Evolutionary conservation across 2,329 filamentous ascomycete species (phyloP).

Genomic region (Pestalotiopsis sp.): DNA sequence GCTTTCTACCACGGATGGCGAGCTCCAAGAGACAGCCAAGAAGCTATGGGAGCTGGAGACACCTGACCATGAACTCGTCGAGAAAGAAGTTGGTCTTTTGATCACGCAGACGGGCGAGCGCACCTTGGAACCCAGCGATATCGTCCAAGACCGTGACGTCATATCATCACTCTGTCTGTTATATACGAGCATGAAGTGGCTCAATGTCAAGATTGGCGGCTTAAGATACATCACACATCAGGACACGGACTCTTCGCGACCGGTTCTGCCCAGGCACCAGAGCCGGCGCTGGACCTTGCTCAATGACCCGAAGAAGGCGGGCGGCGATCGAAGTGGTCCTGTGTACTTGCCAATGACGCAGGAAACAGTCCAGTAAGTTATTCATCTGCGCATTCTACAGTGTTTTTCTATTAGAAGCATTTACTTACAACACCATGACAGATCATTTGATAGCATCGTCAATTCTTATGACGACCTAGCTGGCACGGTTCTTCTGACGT

Average conservation of each 20-base stretch:
- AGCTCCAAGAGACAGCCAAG: constrained; percentile 72
- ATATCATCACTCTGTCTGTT: constrained; percentile 84
- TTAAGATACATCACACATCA: constrained; percentile 81
- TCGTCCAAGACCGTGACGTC: constrained; percentile 87
- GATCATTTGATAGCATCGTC: constrained; percentile 85
- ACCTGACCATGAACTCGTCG: constrained; percentile 58
- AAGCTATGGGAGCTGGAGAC: constrained; percentile 63
- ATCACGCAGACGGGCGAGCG: constrained; percentile 61
- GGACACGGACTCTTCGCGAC: constrained; percentile 66
- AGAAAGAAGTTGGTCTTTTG: constrained; percentile 63
- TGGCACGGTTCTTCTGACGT: constrained; percentile 75
- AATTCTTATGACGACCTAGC: constrained; percentile 82
- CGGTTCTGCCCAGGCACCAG: constrained; percentile 56
- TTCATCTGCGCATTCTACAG: background rate
- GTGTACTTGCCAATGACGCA: constrained; percentile 87
- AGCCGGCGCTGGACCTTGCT: constrained; percentile 84
- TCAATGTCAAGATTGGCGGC: constrained; percentile 79
- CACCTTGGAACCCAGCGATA: constrained; percentile 74
- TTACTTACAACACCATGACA: constrained; percentile 32
- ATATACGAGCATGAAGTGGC: constrained; percentile 98
- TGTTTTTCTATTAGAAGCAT: background rate
- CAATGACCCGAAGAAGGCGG: constrained; percentile 61
- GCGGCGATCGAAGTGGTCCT: constrained; percentile 60
- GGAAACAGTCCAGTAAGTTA: constrained; percentile 76
- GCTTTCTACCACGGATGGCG: constrained; percentile 69